Base-by-base conservation (phyloP, 768 basidiomycete genomes). In the Podaxis rugospora region DNA sequence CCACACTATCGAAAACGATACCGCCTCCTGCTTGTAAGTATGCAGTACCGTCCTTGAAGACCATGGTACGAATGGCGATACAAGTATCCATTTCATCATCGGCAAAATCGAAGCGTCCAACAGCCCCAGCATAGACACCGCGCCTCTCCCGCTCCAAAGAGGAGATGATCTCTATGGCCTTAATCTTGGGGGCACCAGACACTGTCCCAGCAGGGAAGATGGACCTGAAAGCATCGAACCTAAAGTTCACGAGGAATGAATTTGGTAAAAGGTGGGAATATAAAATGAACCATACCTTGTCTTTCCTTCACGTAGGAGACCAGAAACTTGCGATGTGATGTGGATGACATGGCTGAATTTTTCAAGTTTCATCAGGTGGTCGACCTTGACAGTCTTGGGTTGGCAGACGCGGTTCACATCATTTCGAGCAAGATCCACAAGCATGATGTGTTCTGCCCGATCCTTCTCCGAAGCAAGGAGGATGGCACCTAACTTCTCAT, bases 141-240 rank as follows among this genome's bases (percentile, higher is more conserved):
- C 97, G 85, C 25, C 87, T 85, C 73, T 98, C 93, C 67, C 88
- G 82, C 71, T 98, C 97, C 52, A 98, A 75, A 18, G 85, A 86
- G 4, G 88, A 88, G 28, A 99, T 78, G 44, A 99, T 87, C 72
- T 99, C 93, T 64, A 99, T 93, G 0, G 97, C 97, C 71, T 96
- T 97, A 74, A 99, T 95, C 76, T 99, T 99, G 1, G 97, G 97
- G 35, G 97, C 97, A 23, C 97, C 97, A 1, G 96, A 98, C 25
- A 99, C 97, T 2, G 97, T 99, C 0, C 97, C 97, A 16, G 96
- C 95, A 1, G 97, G 97, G 79, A 99, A 98, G 65, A 99, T 98
- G 23, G 96, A 98, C 9, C 96, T 86, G 83, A 99, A 98, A 0
- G 97, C 97, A 71, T 98, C 96, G 69, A 98, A 99, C 65, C 95